Conservation (phyloP, 2,329 filamentous ascomycete genomes). For the Clonostachys byssicola region DNA sequence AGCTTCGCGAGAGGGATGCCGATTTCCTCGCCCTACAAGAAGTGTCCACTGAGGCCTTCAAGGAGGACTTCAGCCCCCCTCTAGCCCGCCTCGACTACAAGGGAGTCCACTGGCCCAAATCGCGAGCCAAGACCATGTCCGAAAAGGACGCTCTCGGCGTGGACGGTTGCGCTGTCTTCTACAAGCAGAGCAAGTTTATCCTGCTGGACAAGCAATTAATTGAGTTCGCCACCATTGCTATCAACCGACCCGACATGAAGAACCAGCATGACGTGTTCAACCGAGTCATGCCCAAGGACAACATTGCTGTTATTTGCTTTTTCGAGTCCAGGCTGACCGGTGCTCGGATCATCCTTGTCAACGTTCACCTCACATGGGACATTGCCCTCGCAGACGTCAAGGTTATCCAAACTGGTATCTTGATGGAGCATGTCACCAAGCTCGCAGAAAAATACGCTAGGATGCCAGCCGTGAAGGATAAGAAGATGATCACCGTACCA, state of each 20-base stretch:
- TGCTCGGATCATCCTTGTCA: conserved; percentile 87
- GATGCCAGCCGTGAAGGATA: conserved; percentile 77
- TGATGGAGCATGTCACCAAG: conserved; percentile 89
- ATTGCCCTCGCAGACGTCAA: conserved; percentile 90
- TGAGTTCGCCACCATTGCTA: conserved; percentile 86
- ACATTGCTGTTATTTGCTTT: conserved; percentile 89
- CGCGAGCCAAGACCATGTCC: conserved; percentile 84
- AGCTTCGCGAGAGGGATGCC: conserved; percentile 73
- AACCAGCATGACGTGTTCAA: conserved; percentile 98
- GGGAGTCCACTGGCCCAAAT: conserved; percentile 89
- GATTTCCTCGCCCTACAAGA: conserved; percentile 94
- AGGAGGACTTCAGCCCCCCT: conserved; percentile 84
- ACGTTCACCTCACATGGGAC: conserved; percentile 95
- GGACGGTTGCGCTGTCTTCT: conserved; percentile 95
- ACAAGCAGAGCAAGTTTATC: conserved; percentile 92
- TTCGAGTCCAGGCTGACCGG: conserved; percentile 89
- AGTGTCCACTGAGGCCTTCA: conserved; percentile 86
- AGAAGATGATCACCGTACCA: conserved; percentile 52
- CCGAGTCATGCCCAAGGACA: conserved; percentile 96
- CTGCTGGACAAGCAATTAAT: conserved; percentile 91
- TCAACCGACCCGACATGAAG: conserved; percentile 95
- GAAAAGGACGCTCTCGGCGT: conserved; percentile 86
- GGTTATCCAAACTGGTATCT: conserved; percentile 88
- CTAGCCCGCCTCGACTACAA: conserved; percentile 87
- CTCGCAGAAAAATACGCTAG: conserved; percentile 81